Evolutionary conservation across 371 early-diverging fungal genomes (phyloP).

Genomic region (Mortierella sp.): DNA sequence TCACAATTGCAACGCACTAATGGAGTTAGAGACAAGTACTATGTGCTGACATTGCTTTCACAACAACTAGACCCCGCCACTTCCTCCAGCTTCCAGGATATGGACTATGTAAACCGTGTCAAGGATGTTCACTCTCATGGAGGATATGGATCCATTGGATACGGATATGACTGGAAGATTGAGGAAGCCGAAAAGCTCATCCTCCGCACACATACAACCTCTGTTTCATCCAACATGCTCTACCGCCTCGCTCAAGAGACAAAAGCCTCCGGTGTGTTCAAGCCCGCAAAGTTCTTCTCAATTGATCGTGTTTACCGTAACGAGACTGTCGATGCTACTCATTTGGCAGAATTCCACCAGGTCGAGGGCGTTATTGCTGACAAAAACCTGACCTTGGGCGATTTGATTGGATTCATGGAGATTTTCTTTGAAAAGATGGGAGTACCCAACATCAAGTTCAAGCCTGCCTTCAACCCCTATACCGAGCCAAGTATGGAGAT

Average conservation of each 20-base stretch:
- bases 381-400: slow-evolving; percentile 94
- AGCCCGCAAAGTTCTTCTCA: slow-evolving; percentile 98
- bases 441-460: slow-evolving; percentile 97
- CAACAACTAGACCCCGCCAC: slow-evolving; percentile 79
- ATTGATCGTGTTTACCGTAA: slow-evolving; percentile 99
- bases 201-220: slow-evolving; percentile 99
- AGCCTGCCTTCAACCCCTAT: slow-evolving; percentile 99
- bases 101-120: slow-evolving; percentile 93
- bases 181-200: slow-evolving; percentile 97
- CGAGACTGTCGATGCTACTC: slow-evolving; percentile 99
- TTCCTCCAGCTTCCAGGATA: slow-evolving; percentile 80
- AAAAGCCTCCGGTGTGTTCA: slow-evolving; percentile 75
- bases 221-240: slow-evolving; percentile 95
- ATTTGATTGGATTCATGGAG: slow-evolving; percentile 98
- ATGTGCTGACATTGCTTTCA: neutral
- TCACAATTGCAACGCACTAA: neutral
- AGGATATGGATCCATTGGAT: slow-evolving; percentile 98
- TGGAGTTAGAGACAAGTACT: neutral
- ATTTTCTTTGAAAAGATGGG: slow-evolving; percentile 99
- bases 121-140: slow-evolving; percentile 95
- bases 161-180: slow-evolving; percentile 94
- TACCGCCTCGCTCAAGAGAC: slow-evolving; percentile 93
- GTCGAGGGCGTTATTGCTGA: slow-evolving; percentile 99
- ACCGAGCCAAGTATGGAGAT: slow-evolving; percentile 99
- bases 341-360: slow-evolving; percentile 99